These are phyloP conservation scores for Penicillium cataractarum DNA, from an alignment of 495 filamentous ascomycete species.

Conservation along the genomic window DNA sequence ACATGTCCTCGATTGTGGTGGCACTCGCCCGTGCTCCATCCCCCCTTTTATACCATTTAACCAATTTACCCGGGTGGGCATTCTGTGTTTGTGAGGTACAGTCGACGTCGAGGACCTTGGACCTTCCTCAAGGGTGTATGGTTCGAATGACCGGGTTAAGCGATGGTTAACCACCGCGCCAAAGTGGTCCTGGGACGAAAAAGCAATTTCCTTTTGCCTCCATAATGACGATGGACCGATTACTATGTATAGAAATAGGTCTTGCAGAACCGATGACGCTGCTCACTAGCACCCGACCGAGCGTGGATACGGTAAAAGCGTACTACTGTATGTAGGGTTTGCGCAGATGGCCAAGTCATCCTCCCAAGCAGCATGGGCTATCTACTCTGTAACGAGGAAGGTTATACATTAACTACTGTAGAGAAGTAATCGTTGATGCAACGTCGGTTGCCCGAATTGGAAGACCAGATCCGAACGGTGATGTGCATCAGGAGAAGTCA, in stretches of 20 bases:
- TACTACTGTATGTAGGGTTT: neutral
- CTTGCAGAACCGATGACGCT: neutral
- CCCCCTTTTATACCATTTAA: neutral
- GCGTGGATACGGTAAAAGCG: neutral
- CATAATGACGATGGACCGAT: neutral
- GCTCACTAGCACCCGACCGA: constrained; percentile 6
- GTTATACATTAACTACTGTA: neutral
- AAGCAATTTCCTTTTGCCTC: constrained; percentile 3
- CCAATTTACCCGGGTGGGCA: constrained; percentile 17
- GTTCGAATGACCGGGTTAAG: neutral
- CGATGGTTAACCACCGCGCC: neutral
- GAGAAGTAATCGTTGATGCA: neutral
- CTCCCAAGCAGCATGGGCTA: neutral
- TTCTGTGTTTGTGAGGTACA: neutral
- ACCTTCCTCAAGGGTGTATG: constrained; percentile 1
- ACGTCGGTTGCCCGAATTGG: neutral
- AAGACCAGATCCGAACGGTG: constrained; percentile 17
- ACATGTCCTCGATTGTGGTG: neutral
- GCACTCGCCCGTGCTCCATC: neutral
- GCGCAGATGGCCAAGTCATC: neutral
- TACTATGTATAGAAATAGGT: constrained; percentile 16
- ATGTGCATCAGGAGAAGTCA: constrained; percentile 17
- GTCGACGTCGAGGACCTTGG: neutral
- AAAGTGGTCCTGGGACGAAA: neutral
- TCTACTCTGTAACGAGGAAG: neutral